Base-by-base conservation (phyloP, 768 basidiomycete genomes). In the Nevesoporus exiguus region DNA sequence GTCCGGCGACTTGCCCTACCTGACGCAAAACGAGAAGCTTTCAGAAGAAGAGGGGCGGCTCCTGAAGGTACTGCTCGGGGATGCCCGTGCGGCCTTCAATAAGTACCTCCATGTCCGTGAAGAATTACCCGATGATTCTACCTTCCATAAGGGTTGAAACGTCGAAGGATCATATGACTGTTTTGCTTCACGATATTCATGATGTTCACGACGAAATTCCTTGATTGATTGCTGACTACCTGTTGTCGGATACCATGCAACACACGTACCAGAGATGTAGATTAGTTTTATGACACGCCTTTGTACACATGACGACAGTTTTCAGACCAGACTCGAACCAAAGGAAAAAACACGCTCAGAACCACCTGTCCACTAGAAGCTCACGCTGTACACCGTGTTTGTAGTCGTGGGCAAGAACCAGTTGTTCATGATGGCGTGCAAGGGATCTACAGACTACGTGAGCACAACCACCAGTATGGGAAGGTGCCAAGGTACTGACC, bases 371-470 rank as follows among this genome's bases (percentile, higher is more conserved):
- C 44, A 21, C 56, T 62, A 71, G 27, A 70, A 68, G 27, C 51
- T 55, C 43, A 70, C 62, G 8, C 39, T 55, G 36, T 62, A 61
- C 36, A 71, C 69, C 15, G 59, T 68, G 15, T 61, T 70, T 19
- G 55, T 40, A 21, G 45, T 48, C 5, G 55, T 33, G 0, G 65
- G 61, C 21, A 39, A 19, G 17, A 53, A 13, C 51, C 51, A 53
- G 29, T 53, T n/a, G 45, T 53, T 25, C 15, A 47, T 27, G 45
- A 41, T 41, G 10, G 27, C 34, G 27, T 52, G 51, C 27, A 51
- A 0, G n/a, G 44, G 27, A 40, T 47, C 52, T 53, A 33, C 11
- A 5, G 3, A 41, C 7, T 17, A 19, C 6, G 25, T 61, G 37
- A 70, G 51, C 37, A 14, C 3, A 37, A 25, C 4, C 11, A 29